These are phyloP conservation scores for Scutellaria galericulata DNA, from an alignment of 257 asterid genomes.

Conservation along the genomic window DNA sequence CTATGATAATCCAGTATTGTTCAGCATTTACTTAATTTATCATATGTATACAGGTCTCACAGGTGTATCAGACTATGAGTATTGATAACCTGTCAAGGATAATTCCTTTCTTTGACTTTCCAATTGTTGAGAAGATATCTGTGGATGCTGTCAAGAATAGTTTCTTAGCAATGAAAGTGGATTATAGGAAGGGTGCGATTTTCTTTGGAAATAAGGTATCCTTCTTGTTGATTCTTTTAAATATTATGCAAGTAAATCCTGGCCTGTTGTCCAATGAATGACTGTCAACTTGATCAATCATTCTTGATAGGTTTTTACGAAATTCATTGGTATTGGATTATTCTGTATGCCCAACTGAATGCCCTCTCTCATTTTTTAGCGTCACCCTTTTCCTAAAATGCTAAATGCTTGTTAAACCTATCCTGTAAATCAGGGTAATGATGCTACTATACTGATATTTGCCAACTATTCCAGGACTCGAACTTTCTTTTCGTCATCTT, in stretches of 20 bases:
- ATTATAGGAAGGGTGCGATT: conserved; percentile 76
- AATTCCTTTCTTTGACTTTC: conserved; percentile 75
- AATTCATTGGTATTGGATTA: no score
- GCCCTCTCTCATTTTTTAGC: neutral
- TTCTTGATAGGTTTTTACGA: neutral
- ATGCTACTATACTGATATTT: neutral
- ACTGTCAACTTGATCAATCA: neutral
- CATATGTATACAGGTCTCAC: conserved; percentile 67
- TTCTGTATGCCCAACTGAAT: neutral
- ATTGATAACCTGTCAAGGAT: conserved; percentile 68
- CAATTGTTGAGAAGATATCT: conserved; percentile 77
- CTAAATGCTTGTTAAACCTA: neutral
- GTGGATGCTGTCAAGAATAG: conserved; percentile 83
- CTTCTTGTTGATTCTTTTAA: conserved; percentile 12
- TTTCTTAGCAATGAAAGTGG: conserved; percentile 76
- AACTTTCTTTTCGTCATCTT: neutral
- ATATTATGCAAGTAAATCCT: neutral
- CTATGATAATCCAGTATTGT: conserved; percentile 3
- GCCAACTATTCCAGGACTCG: neutral
- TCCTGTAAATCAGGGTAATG: neutral
- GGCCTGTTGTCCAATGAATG: neutral
- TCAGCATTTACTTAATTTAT: neutral
- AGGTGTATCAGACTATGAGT: conserved; percentile 80
- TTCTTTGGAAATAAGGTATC: conserved; percentile 82
- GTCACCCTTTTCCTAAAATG: neutral